These are phyloP conservation scores for Pseudogymnoascus sp. DNA, from an alignment of 2,329 filamentous ascomycete genomes.

Conservation along the genomic window DNA sequence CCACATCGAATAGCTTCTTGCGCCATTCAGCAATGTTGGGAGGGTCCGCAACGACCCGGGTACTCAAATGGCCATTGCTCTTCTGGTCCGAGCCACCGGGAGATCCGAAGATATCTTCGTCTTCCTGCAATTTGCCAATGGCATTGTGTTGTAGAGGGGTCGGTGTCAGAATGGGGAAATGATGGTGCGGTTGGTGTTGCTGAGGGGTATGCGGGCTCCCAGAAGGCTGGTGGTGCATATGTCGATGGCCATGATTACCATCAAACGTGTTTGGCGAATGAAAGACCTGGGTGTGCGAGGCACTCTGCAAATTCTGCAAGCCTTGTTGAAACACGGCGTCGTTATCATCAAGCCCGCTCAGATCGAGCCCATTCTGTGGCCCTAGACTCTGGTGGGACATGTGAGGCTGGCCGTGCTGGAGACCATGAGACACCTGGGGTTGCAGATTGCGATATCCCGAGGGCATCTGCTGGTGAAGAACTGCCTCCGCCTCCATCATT, in stretches of 20 bases:
- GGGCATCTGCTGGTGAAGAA: slow-evolving; percentile 21
- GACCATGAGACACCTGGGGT: slow-evolving; percentile 26
- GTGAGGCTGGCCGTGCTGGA: slow-evolving; percentile 25
- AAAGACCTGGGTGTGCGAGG: slow-evolving; percentile 28
- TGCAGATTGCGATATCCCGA: slow-evolving; percentile 25
- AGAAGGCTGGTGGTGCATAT: slow-evolving; percentile 25
- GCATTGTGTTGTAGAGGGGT: slow-evolving; percentile 28
- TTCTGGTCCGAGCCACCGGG: slow-evolving; percentile 33
- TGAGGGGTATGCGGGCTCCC: slow-evolving; percentile 30
- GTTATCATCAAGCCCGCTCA: slow-evolving; percentile 34
- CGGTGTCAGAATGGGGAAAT: slow-evolving; percentile 40
- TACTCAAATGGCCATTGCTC: slow-evolving; percentile 44
- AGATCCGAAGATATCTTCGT: slow-evolving; percentile 31
- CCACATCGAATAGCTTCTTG: slow-evolving; percentile 65
- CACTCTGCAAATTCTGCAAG: slow-evolving; percentile 30
- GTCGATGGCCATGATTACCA: slow-evolving; percentile 25
- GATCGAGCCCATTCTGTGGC: slow-evolving; percentile 31
- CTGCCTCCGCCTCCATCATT: slow-evolving; percentile 7
- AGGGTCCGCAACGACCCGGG: slow-evolving; percentile 54
- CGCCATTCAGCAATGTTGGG: slow-evolving; percentile 63
- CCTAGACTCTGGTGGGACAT: slow-evolving; percentile 26
- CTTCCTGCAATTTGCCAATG: slow-evolving; percentile 29
- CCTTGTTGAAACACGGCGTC: slow-evolving; percentile 32
- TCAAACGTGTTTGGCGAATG: slow-evolving; percentile 30
- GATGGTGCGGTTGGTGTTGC: slow-evolving; percentile 32